Percentiles rank a stretch among this genome's conserved stretches.
Conservation (phyloP, 768 basidiomycete species). For the Boletus huronensis region DNA sequence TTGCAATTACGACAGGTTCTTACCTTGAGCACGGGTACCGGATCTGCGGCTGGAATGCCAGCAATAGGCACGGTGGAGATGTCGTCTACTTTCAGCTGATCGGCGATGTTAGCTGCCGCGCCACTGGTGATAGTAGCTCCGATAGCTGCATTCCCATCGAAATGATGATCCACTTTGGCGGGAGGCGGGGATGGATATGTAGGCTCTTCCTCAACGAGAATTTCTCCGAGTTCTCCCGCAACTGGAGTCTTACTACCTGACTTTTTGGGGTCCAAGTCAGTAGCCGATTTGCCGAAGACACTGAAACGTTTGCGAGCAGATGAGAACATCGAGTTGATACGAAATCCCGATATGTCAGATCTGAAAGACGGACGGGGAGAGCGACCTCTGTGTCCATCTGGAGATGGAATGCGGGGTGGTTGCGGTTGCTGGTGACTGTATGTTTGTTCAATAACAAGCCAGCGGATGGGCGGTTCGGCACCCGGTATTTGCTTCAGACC, state of each 20-base stretch:
- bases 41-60: neutral
- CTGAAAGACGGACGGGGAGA: conserved; percentile 44
- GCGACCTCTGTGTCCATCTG: conserved; percentile 29
- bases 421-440: conserved; percentile 41
- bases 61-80: conserved; percentile 1
- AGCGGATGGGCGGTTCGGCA: conserved; percentile 39
- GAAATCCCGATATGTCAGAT: conserved; percentile 40
- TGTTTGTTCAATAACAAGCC: conserved; percentile 68
- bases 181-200: conserved; percentile 16
- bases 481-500: conserved; percentile 47
- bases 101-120: conserved; percentile 18
- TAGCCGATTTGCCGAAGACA: conserved; percentile 43
- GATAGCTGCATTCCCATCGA: conserved; percentile 20
- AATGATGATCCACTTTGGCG: conserved; percentile 29
- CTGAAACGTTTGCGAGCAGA: conserved; percentile 62
- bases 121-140: conserved; percentile 22
- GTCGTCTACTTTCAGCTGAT: conserved; percentile 7
- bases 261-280: conserved; percentile 22
- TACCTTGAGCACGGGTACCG: conserved; percentile 7
- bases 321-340: conserved; percentile 40
- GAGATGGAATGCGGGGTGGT: conserved; percentile 24
- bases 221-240: conserved; percentile 71
- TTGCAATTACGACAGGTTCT: neutral
- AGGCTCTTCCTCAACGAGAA: conserved; percentile 52
- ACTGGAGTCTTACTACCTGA: conserved; percentile 36